A percentile compares a stretch with the other conserved stretches of the same genome.
Evolutionary conservation across 352 stramenopile genomes (phyloP).

Genomic region (Saprolegnia parasitica): DNA sequence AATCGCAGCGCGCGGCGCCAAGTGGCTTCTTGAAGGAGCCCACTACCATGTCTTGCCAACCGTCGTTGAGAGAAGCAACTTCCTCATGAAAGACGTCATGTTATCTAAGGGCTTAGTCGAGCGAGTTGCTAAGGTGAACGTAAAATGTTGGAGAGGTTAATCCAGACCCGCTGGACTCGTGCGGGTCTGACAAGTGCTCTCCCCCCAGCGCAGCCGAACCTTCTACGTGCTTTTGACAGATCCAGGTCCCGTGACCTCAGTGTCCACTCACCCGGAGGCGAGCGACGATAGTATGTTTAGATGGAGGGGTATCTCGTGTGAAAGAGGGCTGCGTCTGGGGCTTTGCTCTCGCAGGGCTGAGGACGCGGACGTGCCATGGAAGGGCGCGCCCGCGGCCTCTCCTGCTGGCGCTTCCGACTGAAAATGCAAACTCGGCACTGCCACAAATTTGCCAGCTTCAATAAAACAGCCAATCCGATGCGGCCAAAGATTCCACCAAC

Average conservation of each 20-base stretch:
- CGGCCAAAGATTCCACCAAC: too few species aligned
- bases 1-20: too few species aligned
- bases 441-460: neutral
- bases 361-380: neutral
- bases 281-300: conserved; percentile 18
- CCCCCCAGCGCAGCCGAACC: neutral
- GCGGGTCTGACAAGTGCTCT: neutral
- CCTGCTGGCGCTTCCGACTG: neutral
- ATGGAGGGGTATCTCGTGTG: conserved; percentile 10
- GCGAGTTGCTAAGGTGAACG: neutral
- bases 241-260: conserved; percentile 20
- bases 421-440: neutral
- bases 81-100: neutral
- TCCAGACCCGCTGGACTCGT: neutral
- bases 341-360: neutral
- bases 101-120: neutral
- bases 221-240: conserved; percentile 24
- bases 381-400: neutral
- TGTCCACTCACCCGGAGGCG: neutral
- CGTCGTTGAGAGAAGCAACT: too few species aligned
- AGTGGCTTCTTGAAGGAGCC: too few species aligned
- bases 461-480: too few species aligned
- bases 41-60: too few species aligned
- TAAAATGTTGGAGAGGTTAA: conserved; percentile 14
- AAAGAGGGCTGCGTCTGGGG: conserved; percentile 1